Conservation (phyloP, 2,329 filamentous ascomycete species). For the Botryotinia narcissicola region DNA sequence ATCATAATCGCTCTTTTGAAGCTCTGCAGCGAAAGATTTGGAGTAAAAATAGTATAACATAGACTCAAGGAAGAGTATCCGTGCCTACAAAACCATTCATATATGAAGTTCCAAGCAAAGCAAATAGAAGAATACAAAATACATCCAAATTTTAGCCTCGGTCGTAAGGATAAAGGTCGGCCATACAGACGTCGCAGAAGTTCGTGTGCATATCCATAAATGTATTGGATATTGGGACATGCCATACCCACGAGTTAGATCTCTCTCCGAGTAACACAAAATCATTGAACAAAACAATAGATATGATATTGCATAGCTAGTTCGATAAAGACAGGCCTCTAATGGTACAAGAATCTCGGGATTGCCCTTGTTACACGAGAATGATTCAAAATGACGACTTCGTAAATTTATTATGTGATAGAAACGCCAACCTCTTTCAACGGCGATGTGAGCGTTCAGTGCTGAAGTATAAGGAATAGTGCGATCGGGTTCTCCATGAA, state of each 20-base stretch:
- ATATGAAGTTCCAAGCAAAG: background rate
- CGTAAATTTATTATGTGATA: background rate
- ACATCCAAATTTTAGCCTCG: background rate
- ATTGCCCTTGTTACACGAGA: background rate
- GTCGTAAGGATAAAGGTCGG: background rate
- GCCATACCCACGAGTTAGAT: slow-evolving; percentile 11
- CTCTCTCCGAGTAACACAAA: background rate
- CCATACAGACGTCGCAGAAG: background rate
- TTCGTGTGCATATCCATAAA: background rate
- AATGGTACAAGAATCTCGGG: slow-evolving; percentile 4
- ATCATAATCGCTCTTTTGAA: background rate
- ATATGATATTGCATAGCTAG: background rate
- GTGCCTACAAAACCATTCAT: background rate
- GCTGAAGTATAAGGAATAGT: background rate
- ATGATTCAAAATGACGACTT: background rate
- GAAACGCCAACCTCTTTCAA: background rate
- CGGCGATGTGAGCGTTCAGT: background rate
- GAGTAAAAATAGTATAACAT: background rate
- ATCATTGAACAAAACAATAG: background rate
- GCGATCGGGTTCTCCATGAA: no score
- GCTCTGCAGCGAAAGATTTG: background rate
- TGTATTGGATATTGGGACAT: slow-evolving; percentile 8
- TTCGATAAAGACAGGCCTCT: background rate
- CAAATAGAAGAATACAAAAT: background rate
- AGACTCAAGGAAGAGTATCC: background rate